phyloP scores from a whole-genome alignment of 75 land plant species.

The Cupressus sempervirens region DNA sequence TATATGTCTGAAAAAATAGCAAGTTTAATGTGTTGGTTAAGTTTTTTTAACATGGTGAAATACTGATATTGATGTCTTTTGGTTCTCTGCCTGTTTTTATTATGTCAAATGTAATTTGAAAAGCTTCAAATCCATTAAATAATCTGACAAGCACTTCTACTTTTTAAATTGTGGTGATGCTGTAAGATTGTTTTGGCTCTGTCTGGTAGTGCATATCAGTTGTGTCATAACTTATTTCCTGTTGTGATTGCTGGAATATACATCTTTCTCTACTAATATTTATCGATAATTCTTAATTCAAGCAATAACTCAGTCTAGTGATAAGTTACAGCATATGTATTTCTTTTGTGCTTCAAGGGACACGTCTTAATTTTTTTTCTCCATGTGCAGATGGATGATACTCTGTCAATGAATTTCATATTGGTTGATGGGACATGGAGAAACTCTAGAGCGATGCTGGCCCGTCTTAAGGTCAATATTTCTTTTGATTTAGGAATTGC shows the following conservation, averaged over 20 bases:
- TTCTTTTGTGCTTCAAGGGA: background rate
- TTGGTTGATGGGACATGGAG: slow-evolving; percentile 97
- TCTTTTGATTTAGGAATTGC: background rate
- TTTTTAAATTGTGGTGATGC: background rate
- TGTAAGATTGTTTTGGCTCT: background rate
- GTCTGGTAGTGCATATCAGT: background rate
- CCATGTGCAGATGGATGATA: slow-evolving; percentile 35
- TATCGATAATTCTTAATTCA: background rate
- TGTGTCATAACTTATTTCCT: background rate
- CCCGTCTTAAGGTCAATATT: slow-evolving; percentile 68
- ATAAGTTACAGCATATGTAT: background rate
- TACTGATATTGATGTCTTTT: background rate
- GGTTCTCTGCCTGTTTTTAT: background rate
- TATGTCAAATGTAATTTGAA: background rate
- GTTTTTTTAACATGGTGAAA: background rate
- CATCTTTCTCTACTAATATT: background rate
- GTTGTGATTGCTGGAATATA: background rate
- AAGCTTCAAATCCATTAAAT: background rate
- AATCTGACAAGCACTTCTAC: background rate
- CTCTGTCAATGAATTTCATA: slow-evolving; percentile 52
- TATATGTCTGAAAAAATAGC: background rate
- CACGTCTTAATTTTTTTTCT: background rate
- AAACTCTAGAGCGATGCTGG: slow-evolving; percentile 89
- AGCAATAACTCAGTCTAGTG: background rate
- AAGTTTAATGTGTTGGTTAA: background rate